Percentiles rank a stretch among this genome's conserved stretches.
These are phyloP conservation scores for Geotrichum histeridarum DNA, from an alignment of 1,139 yeast genomes.

Conservation along the genomic window DNA sequence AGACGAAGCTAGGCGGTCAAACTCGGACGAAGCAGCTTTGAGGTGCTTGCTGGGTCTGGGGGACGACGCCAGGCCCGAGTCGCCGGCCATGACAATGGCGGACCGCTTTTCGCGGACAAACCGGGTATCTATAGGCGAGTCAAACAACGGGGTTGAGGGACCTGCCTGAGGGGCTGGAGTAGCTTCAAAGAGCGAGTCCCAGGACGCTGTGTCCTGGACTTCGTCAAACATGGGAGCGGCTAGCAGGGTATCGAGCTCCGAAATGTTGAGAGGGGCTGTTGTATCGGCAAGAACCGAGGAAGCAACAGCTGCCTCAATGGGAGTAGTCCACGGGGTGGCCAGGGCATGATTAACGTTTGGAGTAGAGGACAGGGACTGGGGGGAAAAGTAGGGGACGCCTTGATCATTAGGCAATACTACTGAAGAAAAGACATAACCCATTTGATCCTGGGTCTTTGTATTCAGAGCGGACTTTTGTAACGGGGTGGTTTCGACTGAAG, in stretches of 20 bases:
- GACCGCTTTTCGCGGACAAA: conserved; percentile 23
- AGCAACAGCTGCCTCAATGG: not conserved
- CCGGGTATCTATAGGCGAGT: conserved; percentile 5
- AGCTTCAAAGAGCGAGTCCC: not conserved
- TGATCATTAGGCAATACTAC: not conserved
- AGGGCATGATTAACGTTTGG: not conserved
- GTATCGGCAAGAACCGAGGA: not conserved
- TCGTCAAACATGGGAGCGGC: conserved; percentile 6
- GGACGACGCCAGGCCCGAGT: not conserved
- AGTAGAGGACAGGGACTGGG: conserved; percentile 1
- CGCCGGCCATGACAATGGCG: conserved; percentile 20
- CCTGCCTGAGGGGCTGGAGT: not conserved
- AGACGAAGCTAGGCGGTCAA: not conserved
- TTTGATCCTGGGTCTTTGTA: not conserved
- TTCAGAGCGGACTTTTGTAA: not conserved
- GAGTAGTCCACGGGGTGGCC: conserved; percentile 3
- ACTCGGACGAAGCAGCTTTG: not conserved
- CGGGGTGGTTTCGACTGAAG: not conserved
- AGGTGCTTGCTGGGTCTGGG: not conserved
- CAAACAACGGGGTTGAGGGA: not conserved
- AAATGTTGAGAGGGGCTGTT: not conserved
- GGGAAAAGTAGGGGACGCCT: not conserved
- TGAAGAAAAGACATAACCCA: too few relatives aligned
- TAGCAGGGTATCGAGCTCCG: not conserved
- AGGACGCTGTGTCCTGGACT: not conserved